Conservation (phyloP, 208 protist species). For the Acanthamoeba royreba region DNA sequence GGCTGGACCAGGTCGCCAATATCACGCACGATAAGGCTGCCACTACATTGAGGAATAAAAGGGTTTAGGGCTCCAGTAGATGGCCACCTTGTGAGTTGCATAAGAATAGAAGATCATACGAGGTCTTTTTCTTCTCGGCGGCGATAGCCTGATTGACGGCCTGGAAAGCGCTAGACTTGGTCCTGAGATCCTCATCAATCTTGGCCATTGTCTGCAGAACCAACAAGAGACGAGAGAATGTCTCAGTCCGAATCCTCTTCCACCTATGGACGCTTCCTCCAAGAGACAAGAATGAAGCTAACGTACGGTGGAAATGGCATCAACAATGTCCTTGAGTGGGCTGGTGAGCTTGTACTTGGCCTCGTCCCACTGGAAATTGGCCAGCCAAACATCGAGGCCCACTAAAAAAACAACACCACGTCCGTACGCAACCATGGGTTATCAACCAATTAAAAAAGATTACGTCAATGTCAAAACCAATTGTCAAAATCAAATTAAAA, state of each 20-base stretch:
- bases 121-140: slow-evolving; percentile 64
- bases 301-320: slow-evolving; percentile 19
- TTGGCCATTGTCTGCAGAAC: slow-evolving; percentile 47
- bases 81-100: neutral
- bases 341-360: slow-evolving; percentile 49
- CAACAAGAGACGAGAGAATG: neutral
- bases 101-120: neutral
- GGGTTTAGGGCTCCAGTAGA: neutral
- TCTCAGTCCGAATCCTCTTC: too few relatives aligned
- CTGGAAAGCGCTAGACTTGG: slow-evolving; percentile 48
- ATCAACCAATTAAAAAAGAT: neutral
- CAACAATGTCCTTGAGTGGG: slow-evolving; percentile 45
- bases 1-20: slow-evolving; percentile 59
- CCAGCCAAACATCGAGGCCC: neutral
- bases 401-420: neutral
- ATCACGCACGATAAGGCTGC: slow-evolving; percentile 63
- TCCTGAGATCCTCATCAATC: slow-evolving; percentile 74
- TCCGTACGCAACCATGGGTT: neutral
- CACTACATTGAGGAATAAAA: neutral
- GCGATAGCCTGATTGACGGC: slow-evolving; percentile 37
- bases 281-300: neutral
- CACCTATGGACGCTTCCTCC: too few relatives aligned
- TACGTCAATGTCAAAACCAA: neutral
- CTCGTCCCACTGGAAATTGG: slow-evolving; percentile 58
- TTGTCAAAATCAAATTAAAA: neutral